A percentile compares a stretch with the other conserved stretches of the same genome.
phyloP scores from a whole-genome alignment of 176 grass and related monocot genomes.

The Juncus effusus region DNA sequence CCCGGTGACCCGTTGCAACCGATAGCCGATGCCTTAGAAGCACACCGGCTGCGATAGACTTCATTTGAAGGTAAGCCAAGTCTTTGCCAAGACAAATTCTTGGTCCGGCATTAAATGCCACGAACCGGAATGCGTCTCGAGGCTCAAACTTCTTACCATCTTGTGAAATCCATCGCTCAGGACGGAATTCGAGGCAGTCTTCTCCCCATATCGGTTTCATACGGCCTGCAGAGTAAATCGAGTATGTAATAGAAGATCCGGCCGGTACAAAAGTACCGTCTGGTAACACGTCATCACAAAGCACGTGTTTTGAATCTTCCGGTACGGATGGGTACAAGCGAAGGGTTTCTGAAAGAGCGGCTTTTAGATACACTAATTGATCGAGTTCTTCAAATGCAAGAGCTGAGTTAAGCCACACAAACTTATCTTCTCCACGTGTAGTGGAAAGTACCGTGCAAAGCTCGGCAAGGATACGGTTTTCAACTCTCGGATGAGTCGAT shows the following conservation, averaged over 20 bases:
- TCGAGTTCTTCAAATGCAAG: constrained; percentile 88
- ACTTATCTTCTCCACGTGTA: constrained; percentile 48
- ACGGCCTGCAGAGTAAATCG: constrained; percentile 85
- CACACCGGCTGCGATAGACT: constrained; percentile 78
- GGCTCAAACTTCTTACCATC: constrained; percentile 67
- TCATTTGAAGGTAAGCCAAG: constrained; percentile 98
- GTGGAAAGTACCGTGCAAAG: constrained; percentile 59
- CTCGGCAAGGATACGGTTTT: constrained; percentile 59
- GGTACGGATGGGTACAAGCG: constrained; percentile 93
- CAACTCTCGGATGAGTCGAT: constrained; percentile 65
- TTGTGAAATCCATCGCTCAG: constrained; percentile 72
- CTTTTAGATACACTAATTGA: constrained; percentile 87
- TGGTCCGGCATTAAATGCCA: constrained; percentile 90
- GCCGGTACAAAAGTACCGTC: constrained; percentile 90
- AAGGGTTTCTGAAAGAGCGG: constrained; percentile 84
- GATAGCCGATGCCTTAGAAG: constrained; percentile 70
- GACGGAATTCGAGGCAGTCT: constrained; percentile 87
- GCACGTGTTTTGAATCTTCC: constrained; percentile 91
- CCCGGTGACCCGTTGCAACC: constrained; percentile 61
- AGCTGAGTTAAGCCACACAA: constrained; percentile 48
- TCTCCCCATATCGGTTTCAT: constrained; percentile 86
- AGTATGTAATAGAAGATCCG: constrained; percentile 85
- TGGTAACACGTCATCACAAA: constrained; percentile 66
- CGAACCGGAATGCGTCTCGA: constrained; percentile 78
- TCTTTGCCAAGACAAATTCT: constrained; percentile 92